Percentiles rank a stretch among this genome's conserved stretches.
Evolutionary conservation across 176 grass and related monocot species (phyloP).

Genomic region (Aegilops tauschii): DNA sequence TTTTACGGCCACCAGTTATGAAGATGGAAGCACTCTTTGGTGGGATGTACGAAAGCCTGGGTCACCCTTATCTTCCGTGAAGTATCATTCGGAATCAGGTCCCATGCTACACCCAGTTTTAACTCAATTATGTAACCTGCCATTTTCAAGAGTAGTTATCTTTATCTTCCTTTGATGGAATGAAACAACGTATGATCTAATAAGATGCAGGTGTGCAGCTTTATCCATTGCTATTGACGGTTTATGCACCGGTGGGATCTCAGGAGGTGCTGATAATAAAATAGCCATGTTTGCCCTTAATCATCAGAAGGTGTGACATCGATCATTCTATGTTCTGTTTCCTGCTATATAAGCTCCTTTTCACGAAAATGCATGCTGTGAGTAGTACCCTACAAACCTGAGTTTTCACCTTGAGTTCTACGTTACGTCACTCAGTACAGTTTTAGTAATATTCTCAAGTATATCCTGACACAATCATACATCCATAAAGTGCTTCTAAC

Average conservation of each 20-base stretch:
- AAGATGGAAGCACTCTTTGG: slow-evolving; percentile 98
- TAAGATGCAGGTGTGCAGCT: slow-evolving; percentile 52
- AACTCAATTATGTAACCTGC: not conserved
- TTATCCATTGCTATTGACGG: slow-evolving; percentile 86
- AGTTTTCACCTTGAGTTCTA: slow-evolving; percentile 4
- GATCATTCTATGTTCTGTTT: slow-evolving; percentile 3
- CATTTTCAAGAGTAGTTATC: not conserved
- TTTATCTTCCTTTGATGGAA: slow-evolving; percentile 19
- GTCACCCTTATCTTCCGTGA: slow-evolving; percentile 58
- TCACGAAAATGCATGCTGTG: not conserved
- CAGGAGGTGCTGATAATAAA: slow-evolving; percentile 89
- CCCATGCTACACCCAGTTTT: not conserved
- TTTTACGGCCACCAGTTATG: slow-evolving; percentile 61
- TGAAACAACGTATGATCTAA: slow-evolving; percentile 25
- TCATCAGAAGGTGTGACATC: slow-evolving; percentile 61
- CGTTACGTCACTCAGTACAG: not conserved
- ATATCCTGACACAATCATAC: slow-evolving; percentile 1
- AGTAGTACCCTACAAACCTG: not conserved
- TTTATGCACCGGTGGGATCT: slow-evolving; percentile 78
- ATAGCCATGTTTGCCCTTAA: slow-evolving; percentile 69
- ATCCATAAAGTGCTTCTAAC: not conserved
- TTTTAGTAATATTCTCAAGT: slow-evolving; percentile 15
- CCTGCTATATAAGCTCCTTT: not conserved
- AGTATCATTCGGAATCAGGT: slow-evolving; percentile 95
- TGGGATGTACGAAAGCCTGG: slow-evolving; percentile 87